Conservation (phyloP, 768 basidiomycete genomes). For the Ephemerocybe angulata region DNA sequence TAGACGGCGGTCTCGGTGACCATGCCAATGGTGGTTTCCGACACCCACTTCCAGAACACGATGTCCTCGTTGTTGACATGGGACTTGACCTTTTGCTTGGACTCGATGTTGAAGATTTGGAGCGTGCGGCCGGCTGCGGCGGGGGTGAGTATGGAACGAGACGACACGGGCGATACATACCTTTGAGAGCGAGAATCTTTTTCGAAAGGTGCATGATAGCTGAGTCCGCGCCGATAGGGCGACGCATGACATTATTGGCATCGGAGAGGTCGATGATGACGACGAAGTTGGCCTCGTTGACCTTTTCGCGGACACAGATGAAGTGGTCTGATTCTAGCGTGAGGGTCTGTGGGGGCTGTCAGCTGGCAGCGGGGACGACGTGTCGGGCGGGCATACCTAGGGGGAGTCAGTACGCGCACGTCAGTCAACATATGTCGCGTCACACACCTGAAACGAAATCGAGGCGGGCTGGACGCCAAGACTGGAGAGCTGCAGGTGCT, state of each 20-base stretch:
- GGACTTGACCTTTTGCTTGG: constrained; percentile 96
- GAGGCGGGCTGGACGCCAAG: constrained; percentile 94
- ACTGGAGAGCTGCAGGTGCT: constrained; percentile 92
- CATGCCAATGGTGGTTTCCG: constrained; percentile 85
- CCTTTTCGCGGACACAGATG: constrained; percentile 96
- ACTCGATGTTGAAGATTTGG: constrained; percentile 97
- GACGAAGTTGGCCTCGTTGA: constrained; percentile 94
- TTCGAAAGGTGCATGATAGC: constrained; percentile 97
- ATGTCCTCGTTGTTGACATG: constrained; percentile 92
- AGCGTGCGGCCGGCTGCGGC: constrained; percentile 82
- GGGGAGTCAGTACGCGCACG: constrained; percentile 31
- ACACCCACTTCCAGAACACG: constrained; percentile 99
- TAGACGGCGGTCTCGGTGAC: constrained; percentile 92
- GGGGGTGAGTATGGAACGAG: constrained; percentile 8
- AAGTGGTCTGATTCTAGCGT: constrained; percentile 98
- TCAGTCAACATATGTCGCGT: constrained; percentile 32
- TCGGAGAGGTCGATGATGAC: constrained; percentile 98
- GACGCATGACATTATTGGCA: constrained; percentile 93
- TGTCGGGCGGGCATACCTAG: constrained; percentile 28
- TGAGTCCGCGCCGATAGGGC: constrained; percentile 97
- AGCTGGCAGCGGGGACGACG: neutral
- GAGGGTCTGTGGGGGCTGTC: constrained; percentile 53
- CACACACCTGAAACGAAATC: constrained; percentile 90
- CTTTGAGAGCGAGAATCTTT: constrained; percentile 95
- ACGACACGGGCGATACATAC: constrained; percentile 38